A percentile compares a stretch with the other conserved stretches of the same genome.
These are phyloP conservation scores for Colletotrichum sp. DNA, from an alignment of 2,329 filamentous ascomycete species.

Conservation along the genomic window DNA sequence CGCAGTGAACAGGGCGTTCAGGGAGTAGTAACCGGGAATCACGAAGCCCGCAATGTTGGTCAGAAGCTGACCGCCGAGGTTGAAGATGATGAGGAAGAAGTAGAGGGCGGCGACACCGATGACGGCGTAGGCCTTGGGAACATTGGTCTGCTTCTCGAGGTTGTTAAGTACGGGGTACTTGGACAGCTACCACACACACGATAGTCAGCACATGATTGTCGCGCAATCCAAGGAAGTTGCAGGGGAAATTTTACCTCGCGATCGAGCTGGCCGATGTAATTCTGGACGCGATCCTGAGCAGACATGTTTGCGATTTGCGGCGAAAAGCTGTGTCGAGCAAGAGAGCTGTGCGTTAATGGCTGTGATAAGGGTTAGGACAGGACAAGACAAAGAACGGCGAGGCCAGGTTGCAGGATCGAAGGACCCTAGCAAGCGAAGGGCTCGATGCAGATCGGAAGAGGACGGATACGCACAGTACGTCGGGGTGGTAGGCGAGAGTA, in stretches of 20 bases:
- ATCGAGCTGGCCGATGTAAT: slow-evolving; percentile 80
- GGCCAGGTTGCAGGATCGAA: slow-evolving; percentile 17
- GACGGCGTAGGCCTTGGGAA: slow-evolving; percentile 85
- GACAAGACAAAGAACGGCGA: neutral
- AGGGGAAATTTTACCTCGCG: slow-evolving; percentile 64
- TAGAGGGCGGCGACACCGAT: slow-evolving; percentile 79
- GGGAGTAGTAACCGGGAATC: slow-evolving; percentile 84
- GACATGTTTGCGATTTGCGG: slow-evolving; percentile 60
- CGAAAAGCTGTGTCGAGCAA: slow-evolving; percentile 18
- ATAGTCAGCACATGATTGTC: neutral
- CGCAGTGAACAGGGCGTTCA: slow-evolving; percentile 75
- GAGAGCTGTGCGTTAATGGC: slow-evolving; percentile 22
- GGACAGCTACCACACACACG: slow-evolving; percentile 64
- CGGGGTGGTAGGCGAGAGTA: neutral
- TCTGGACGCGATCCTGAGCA: slow-evolving; percentile 76
- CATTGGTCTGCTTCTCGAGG: slow-evolving; percentile 81
- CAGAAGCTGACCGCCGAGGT: slow-evolving; percentile 86
- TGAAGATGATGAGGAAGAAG: slow-evolving; percentile 92
- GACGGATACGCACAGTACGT: slow-evolving; percentile 5
- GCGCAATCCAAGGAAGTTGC: neutral
- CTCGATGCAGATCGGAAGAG: neutral
- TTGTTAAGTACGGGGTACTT: slow-evolving; percentile 86
- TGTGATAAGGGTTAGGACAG: slow-evolving; percentile 15
- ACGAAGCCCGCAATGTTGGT: slow-evolving; percentile 87
- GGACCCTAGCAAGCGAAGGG: neutral